Evolutionary conservation across 139 green algal species (phyloP).

Genomic region (Medakamo hakoo): DNA sequence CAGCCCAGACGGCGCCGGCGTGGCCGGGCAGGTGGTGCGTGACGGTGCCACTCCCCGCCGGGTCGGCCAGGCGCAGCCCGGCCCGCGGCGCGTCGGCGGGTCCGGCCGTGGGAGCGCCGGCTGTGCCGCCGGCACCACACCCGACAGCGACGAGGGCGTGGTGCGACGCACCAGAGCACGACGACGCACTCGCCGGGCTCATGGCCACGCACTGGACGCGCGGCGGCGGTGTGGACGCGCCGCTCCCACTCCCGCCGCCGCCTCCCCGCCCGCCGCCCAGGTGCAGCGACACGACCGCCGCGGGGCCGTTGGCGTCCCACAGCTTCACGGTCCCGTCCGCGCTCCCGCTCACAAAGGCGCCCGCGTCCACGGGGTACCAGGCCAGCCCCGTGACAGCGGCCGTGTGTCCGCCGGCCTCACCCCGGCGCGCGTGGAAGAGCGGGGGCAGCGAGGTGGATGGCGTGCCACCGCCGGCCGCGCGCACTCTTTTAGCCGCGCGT

Average conservation of each 20-base stretch:
- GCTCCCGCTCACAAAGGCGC: conserved; percentile 47
- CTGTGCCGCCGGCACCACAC: too few species aligned
- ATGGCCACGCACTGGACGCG: too few species aligned
- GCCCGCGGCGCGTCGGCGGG: not conserved
- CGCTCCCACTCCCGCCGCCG: too few species aligned
- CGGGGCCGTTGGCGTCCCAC: not conserved
- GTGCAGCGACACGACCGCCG: not conserved
- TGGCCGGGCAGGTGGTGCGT: conserved; percentile 42
- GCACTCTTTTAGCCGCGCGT: not conserved
- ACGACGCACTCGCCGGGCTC: not conserved
- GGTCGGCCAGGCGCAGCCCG: conserved; percentile 5
- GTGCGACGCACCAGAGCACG: not conserved
- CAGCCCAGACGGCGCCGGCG: conserved; percentile 4
- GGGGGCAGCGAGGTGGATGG: not conserved
- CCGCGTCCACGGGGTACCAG: conserved; percentile 35
- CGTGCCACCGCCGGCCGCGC: not conserved
- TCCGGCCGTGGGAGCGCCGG: too few species aligned
- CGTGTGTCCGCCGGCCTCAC: not conserved
- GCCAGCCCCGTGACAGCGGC: not conserved
- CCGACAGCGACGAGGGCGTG: not conserved
- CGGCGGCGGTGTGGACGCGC: too few species aligned
- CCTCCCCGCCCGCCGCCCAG: not conserved
- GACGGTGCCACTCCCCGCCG: conserved; percentile 19
- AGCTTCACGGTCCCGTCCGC: conserved; percentile 43
- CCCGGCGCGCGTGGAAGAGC: conserved; percentile 1